Evolutionary conservation across 2,329 filamentous ascomycete genomes (phyloP).

Genomic region (Botrytis byssoidea): DNA sequence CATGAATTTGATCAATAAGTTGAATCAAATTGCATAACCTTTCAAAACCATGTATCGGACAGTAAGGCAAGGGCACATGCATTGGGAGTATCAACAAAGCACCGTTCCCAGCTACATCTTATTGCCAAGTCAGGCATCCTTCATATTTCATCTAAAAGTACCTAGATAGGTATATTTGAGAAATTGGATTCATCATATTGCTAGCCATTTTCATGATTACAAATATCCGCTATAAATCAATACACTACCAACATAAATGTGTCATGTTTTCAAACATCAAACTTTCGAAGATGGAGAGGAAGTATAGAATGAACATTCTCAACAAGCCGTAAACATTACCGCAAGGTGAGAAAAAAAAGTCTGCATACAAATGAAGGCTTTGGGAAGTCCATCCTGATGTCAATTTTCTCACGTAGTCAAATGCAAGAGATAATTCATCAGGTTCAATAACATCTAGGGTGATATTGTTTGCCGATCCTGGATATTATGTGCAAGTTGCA

Average conservation of each 20-base stretch:
- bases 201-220: no score
- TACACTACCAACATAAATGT: conserved; percentile 32
- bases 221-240: no score
- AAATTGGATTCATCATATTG: no score
- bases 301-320: not conserved
- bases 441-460: not conserved
- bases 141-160: no score
- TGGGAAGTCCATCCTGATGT: not conserved
- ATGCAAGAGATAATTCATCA: not conserved
- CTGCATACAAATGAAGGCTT: not conserved
- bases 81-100: not conserved
- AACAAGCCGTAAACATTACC: not conserved
- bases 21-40: conserved; percentile 46
- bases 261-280: not conserved
- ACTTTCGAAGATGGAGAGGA: not conserved
- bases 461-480: not conserved
- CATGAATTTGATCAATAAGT: not conserved
- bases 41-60: conserved; percentile 44
- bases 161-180: no score
- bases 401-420: not conserved
- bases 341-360: not conserved
- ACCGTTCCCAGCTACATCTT: no score
- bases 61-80: not conserved
- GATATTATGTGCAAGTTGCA: not conserved
- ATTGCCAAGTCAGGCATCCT: no score